A percentile compares a stretch with the other conserved stretches of the same genome.
Conservation (phyloP, 345 rosid genomes). For the Salix koriyanagi region DNA sequence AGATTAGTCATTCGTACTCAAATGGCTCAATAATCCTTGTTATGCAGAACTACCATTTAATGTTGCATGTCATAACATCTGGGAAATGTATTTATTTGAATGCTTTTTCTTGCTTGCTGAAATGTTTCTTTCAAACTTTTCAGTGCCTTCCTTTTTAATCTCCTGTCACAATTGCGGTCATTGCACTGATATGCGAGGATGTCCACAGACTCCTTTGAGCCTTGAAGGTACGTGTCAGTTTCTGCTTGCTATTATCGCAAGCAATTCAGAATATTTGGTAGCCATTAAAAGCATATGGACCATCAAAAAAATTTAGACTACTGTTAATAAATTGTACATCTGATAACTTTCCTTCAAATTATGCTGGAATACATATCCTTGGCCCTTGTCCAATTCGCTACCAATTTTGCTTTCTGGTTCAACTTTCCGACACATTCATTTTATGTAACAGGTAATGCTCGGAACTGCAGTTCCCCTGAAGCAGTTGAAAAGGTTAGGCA, state of each 20-base stretch:
- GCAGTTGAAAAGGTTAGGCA: constrained; percentile 84
- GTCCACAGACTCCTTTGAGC: constrained; percentile 76
- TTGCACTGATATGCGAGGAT: constrained; percentile 90
- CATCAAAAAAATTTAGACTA: not conserved
- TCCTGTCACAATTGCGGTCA: constrained; percentile 90
- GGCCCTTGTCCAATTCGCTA: not conserved
- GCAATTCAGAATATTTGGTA: not conserved
- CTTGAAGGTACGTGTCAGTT: constrained; percentile 52
- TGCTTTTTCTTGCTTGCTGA: too few relatives aligned
- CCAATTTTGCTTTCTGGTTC: too few relatives aligned
- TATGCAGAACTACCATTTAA: too few relatives aligned
- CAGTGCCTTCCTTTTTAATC: constrained; percentile 65
- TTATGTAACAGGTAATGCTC: constrained; percentile 53
- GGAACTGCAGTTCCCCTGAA: constrained; percentile 78
- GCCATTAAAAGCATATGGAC: not conserved
- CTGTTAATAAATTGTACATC: not conserved
- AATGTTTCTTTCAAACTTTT: constrained; percentile 7
- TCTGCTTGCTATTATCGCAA: not conserved
- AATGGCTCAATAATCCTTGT: too few relatives aligned
- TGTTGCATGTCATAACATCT: too few relatives aligned
- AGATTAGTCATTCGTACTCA: too few relatives aligned
- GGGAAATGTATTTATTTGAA: too few relatives aligned
- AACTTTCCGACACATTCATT: not conserved
- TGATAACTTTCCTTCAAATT: not conserved
- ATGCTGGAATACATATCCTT: not conserved